These are phyloP conservation scores for Lodderomyces parapsilosis DNA, from an alignment of 1,139 yeast species.

Conservation along the genomic window DNA sequence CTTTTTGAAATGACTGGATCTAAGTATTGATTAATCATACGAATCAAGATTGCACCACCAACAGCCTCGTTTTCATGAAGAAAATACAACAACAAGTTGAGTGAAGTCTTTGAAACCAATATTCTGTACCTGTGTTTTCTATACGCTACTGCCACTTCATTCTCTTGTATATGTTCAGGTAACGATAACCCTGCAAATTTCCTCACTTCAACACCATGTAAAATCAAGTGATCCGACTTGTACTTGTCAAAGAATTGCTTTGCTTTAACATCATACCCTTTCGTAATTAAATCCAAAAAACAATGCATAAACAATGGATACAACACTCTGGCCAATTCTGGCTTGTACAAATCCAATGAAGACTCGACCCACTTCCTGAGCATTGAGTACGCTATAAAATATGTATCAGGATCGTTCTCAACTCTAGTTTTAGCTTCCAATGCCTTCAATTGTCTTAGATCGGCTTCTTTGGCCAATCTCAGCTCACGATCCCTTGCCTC, in stretches of 20 bases:
- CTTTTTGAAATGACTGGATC: conserved; percentile 61
- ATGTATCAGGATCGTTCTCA: conserved; percentile 64
- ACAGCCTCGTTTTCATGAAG: conserved; percentile 89
- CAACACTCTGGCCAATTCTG: conserved; percentile 78
- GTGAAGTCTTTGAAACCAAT: conserved; percentile 77
- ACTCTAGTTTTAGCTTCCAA: conserved; percentile 39
- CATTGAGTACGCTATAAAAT: conserved; percentile 74
- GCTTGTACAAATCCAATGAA: conserved; percentile 87
- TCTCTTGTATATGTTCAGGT: conserved; percentile 79
- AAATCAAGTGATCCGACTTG: conserved; percentile 67
- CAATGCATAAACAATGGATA: conserved; percentile 92
- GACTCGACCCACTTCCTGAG: conserved; percentile 88
- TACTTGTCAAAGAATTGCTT: conserved; percentile 74
- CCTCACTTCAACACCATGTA: conserved; percentile 77
- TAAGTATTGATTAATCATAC: conserved; percentile 83
- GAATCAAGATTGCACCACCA: conserved; percentile 85
- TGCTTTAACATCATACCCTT: conserved; percentile 60
- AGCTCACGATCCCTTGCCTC: conserved; percentile 43
- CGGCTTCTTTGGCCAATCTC: conserved; percentile 41
- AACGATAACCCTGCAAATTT: conserved; percentile 71
- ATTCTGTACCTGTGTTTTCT: conserved; percentile 71
- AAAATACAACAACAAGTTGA: conserved; percentile 80
- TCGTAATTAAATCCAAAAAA: conserved; percentile 72
- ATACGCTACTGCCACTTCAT: conserved; percentile 76
- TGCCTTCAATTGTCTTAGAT: conserved; percentile 40